Evolutionary conservation across 1,284 basidiomycete genomes (phyloP).

Genomic region (Sanghuangporus weigelae): DNA sequence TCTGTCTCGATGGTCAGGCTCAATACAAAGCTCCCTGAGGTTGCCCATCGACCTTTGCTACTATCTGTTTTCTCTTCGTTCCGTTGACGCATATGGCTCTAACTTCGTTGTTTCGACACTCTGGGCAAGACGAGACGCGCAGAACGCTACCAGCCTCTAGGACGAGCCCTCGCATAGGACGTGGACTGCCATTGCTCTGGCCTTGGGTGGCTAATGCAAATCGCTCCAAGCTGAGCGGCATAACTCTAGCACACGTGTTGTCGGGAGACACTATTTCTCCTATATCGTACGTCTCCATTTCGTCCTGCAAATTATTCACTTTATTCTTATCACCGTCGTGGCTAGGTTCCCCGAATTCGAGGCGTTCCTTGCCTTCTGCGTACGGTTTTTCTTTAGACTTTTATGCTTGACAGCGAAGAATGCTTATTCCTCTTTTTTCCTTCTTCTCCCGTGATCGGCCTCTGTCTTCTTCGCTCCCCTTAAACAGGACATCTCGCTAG

Average conservation of each 20-base stretch:
- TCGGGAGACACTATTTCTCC: slow-evolving; percentile 37
- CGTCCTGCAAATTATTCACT: background rate
- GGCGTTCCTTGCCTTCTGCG: slow-evolving; percentile 30
- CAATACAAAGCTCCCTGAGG: background rate
- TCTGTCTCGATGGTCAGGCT: background rate
- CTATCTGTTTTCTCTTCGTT: background rate
- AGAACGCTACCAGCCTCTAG: background rate
- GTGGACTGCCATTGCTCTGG: background rate
- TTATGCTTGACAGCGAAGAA: background rate
- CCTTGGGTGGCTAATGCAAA: slow-evolving; percentile 4
- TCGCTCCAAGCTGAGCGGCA: slow-evolving; percentile 1
- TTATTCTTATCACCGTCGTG: background rate
- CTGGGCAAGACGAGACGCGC: background rate
- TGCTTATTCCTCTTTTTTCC: background rate
- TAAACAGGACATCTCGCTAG: slow-evolving; percentile 33
- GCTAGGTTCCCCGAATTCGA: slow-evolving; percentile 34
- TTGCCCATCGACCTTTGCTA: background rate
- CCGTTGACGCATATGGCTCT: background rate
- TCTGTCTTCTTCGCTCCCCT: background rate
- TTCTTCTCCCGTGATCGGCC: background rate
- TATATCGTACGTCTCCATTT: slow-evolving; percentile 28
- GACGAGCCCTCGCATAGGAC: background rate
- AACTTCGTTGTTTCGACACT: background rate
- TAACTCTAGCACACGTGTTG: slow-evolving; percentile 30
- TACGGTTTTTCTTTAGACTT: slow-evolving; percentile 6